Evolutionary conservation across 2,329 filamentous ascomycete genomes (phyloP), one percentile per base, ranked within the genome.

Genomic region (Beauveria sp.): DNA sequence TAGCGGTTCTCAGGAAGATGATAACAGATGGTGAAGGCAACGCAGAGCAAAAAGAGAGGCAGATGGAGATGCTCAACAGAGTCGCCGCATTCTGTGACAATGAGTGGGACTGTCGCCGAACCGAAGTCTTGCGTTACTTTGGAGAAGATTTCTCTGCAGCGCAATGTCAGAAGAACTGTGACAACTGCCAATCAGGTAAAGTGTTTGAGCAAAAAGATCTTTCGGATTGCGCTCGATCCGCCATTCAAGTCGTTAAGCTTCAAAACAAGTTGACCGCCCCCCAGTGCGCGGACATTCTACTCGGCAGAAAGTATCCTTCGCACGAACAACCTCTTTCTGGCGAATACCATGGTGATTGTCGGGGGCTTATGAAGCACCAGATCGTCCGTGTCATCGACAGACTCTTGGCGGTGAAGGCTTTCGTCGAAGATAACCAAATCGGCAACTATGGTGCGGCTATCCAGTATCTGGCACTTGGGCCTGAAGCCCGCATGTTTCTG

Each of bases 71-170:
- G 92, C 80, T 99, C 52, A 86, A 89, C 63, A 86, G 87, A 43
- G 91, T 99, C 62, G 81, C 92, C 1, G 85, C 90, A 62, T 99
- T 90, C 69, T 97, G 92, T 72, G 91, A 97, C 70, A 97, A 97
- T 73, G 84, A 84, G 67, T 87, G 84, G 59, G 91, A 96, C 67
- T 99, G 94, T 71, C 87, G 94, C 64, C 84, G 94, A 63, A 88
- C 89, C 1, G 90, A 96, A 72, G 88, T 99, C 18, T 84, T 99
- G 40, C 84, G 84, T n/a, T 99, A 99, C 73, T 99, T 99, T 77
- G 92, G 89, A 61, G 96, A 99, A 73, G 79, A 80, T 1, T 99
- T 97, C 70, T 77, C 84, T 56, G 79, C 80, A 43, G 81, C 84
- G 14, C 81, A 90, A 56, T 99, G 94, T 74, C 79, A 85, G 54